Conservation (phyloP, 441 rosid genomes). For the Francoa sonchifolia region DNA sequence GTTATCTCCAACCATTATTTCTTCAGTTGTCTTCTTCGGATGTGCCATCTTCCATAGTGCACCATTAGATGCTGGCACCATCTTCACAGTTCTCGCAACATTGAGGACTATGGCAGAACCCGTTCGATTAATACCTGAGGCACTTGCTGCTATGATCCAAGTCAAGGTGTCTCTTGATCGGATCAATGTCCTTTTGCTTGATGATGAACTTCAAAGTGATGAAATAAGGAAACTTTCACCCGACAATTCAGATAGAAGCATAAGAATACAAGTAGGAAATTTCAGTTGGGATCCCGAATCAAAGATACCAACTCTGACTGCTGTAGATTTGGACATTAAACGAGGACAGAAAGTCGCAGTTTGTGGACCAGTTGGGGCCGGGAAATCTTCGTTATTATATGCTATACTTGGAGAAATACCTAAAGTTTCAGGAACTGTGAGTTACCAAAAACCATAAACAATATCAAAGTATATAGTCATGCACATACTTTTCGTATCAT, state of each 20-base stretch:
- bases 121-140: slow-evolving; percentile 70
- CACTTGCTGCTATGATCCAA: slow-evolving; percentile 64
- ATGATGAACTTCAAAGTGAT: slow-evolving; percentile 47
- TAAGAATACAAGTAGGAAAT: slow-evolving; percentile 40
- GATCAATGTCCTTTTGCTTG: slow-evolving; percentile 50
- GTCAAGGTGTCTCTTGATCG: slow-evolving; percentile 67
- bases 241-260: slow-evolving; percentile 19
- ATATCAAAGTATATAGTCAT: background rate
- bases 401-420: slow-evolving; percentile 77
- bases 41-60: slow-evolving; percentile 51
- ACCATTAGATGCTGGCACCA: slow-evolving; percentile 68
- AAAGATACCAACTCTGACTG: slow-evolving; percentile 24
- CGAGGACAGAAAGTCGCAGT: slow-evolving; percentile 57
- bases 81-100: slow-evolving; percentile 76
- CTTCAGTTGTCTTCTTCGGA: slow-evolving; percentile 60
- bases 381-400: slow-evolving; percentile 67
- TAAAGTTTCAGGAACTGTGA: slow-evolving; percentile 61
- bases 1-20: slow-evolving; percentile 67
- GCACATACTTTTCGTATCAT: background rate
- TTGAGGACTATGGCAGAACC: slow-evolving; percentile 67
- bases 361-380: slow-evolving; percentile 83
- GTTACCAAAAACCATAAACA: slow-evolving; percentile 11
- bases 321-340: slow-evolving; percentile 33
- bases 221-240: slow-evolving; percentile 15
- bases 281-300: slow-evolving; percentile 70